phyloP scores from a whole-genome alignment of 768 basidiomycete species.

The Epithele typhae region DNA sequence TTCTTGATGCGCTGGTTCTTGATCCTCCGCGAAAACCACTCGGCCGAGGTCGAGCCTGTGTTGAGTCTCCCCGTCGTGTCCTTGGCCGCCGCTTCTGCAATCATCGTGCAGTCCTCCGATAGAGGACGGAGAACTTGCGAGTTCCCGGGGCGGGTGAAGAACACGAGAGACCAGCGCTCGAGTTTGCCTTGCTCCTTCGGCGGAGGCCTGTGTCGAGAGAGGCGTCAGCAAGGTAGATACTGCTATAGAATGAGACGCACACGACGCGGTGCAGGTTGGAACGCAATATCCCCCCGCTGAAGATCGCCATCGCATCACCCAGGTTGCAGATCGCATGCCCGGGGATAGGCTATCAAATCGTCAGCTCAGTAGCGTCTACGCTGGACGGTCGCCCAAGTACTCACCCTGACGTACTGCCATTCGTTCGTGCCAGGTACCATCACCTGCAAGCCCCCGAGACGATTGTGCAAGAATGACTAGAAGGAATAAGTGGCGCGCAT shows the following conservation, averaged over 20 bases:
- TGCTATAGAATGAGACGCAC: slow-evolving; percentile 27
- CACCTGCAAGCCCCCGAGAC: slow-evolving; percentile 67
- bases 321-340: slow-evolving; percentile 32
- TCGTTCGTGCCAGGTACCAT: slow-evolving; percentile 53
- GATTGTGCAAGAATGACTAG: slow-evolving; percentile 66
- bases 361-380: neutral
- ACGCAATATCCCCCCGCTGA: slow-evolving; percentile 60
- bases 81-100: slow-evolving; percentile 39
- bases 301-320: slow-evolving; percentile 59
- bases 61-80: slow-evolving; percentile 30
- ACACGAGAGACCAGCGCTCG: slow-evolving; percentile 65
- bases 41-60: slow-evolving; percentile 32
- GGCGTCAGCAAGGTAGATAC: neutral
- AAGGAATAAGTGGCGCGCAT: neutral
- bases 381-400: neutral
- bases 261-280: slow-evolving; percentile 65
- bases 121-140: slow-evolving; percentile 47
- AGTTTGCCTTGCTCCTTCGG: slow-evolving; percentile 49
- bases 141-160: slow-evolving; percentile 62
- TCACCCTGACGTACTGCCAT: slow-evolving; percentile 67
- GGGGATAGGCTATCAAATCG: slow-evolving; percentile 21
- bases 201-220: slow-evolving; percentile 34
- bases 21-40: slow-evolving; percentile 40
- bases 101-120: slow-evolving; percentile 43
- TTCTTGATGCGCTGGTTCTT: slow-evolving; percentile 39